phyloP scores from a whole-genome alignment of 2,329 filamentous ascomycete genomes.

The Macrophomina phaseolina region DNA sequence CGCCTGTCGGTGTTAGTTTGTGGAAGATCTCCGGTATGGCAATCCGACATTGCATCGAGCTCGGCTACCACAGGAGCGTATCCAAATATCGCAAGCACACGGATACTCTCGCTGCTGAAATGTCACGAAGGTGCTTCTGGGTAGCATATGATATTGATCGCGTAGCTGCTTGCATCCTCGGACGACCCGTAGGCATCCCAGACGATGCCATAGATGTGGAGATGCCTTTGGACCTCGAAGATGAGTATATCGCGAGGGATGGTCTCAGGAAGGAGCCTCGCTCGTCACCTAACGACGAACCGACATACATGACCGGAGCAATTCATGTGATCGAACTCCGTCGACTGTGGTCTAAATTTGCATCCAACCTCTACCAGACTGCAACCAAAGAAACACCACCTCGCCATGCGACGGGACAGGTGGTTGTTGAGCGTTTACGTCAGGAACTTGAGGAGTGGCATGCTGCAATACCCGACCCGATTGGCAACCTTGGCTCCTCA shows the following conservation, averaged over 20 bases:
- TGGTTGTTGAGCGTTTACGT: constrained; percentile 30
- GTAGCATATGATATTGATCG: constrained; percentile 43
- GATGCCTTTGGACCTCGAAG: constrained; percentile 31
- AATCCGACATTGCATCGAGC: constrained; percentile 44
- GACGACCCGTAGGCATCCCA: constrained; percentile 38
- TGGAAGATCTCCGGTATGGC: constrained; percentile 45
- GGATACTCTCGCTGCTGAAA: constrained; percentile 35
- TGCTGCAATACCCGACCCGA: constrained; percentile 30
- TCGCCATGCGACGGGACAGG: constrained; percentile 29
- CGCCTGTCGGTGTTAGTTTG: constrained; percentile 35
- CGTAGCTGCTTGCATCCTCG: constrained; percentile 40
- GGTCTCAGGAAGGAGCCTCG: constrained; percentile 23
- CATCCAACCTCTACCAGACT: constrained; percentile 32
- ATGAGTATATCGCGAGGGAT: constrained; percentile 21
- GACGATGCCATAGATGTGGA: constrained; percentile 37
- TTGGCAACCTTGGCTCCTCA: constrained; percentile 17
- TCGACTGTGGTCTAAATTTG: constrained; percentile 35
- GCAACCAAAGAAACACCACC: neutral
- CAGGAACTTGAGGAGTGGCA: constrained; percentile 37
- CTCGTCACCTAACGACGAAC: constrained; percentile 29
- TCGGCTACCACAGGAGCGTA: constrained; percentile 44
- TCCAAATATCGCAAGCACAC: constrained; percentile 24
- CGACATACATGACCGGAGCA: constrained; percentile 34
- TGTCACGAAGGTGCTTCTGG: constrained; percentile 43
- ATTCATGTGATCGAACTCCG: constrained; percentile 37